Evolutionary conservation across 2,329 filamentous ascomycete species (phyloP), one percentile per base, ranked within the genome.

Genomic region (Calonectria montana): DNA sequence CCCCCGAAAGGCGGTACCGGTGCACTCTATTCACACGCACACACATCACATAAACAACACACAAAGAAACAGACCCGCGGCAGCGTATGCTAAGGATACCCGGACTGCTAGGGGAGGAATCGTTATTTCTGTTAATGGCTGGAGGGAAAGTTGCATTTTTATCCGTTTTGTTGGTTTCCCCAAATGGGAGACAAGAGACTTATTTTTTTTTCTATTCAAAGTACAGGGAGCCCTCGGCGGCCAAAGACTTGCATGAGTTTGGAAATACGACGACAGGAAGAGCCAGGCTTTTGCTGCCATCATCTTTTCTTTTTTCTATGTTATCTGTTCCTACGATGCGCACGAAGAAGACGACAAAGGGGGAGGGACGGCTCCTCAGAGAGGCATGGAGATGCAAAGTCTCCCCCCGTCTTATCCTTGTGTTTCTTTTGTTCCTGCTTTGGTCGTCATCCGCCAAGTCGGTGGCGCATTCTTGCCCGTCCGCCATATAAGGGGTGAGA

Each of bases 11-110:
- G 18, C 62, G 37, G 27, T 50, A 47, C n/a, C 29, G 35, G 29
- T 48, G 37, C 39, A 21, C 64, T 50, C 64, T 18, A 39, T 41
- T 61, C 23, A 39, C 37, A 37, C n/a, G 4, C 35, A 50, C 27
- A 31, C 48, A 37, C 18, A 59, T 35, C 35, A 57, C 31, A 27
- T 27, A 59, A 13, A 57, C 53, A 31, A 37, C 8, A 63, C 53
- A 65, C 50, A 48, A 67, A 65, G 62, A 66, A 45, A 66, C 37
- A 37, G 23, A 41, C 62, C 61, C 62, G 55, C 57, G 37, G 53
- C 64, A 71, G 64, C 66, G 55, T 65, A 57, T 57, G 69, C 69
- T 67, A 47, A 71, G 69, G 69, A 71, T 71, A 71, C 69, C 69
- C 69, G 63, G 47, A 70, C 63, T 70, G 68, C 68, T 55, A 63